Evolutionary conservation across 257 asterid genomes (phyloP).

Genomic region (Lithospermum erythrorhizon): DNA sequence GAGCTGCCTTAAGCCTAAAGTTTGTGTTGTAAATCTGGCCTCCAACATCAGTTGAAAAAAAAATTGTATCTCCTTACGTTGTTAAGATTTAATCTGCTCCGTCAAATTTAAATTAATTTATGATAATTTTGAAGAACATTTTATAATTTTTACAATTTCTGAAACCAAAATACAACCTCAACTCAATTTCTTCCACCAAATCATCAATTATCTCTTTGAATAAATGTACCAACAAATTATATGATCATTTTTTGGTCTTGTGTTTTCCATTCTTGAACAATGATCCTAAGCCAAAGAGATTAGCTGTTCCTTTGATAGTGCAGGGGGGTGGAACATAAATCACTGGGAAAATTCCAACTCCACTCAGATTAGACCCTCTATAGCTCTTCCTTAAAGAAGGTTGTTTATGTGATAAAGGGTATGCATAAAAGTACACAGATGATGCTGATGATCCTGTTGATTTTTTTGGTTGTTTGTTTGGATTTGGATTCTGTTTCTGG

Average conservation of each 20-base stretch:
- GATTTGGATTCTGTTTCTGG: slow-evolving; percentile 15
- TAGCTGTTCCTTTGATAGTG: slow-evolving; percentile 28
- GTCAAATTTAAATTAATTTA: no score
- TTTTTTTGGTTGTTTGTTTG: slow-evolving; percentile 13
- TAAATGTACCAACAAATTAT: neutral
- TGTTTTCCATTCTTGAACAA: slow-evolving; percentile 34
- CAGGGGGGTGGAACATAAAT: slow-evolving; percentile 31
- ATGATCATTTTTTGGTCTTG: slow-evolving; percentile 24
- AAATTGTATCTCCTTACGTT: no score
- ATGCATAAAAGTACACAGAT: slow-evolving; percentile 11
- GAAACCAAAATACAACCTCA: no score
- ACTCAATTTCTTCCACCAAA: no score
- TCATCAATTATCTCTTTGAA: no score
- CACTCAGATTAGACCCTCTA: slow-evolving; percentile 21
- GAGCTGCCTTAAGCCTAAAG: no score
- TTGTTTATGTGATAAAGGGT: slow-evolving; percentile 23
- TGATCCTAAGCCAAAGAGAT: slow-evolving; percentile 38
- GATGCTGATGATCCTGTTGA: neutral
- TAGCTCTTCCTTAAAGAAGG: slow-evolving; percentile 29
- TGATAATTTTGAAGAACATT: no score
- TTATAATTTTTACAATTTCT: no score
- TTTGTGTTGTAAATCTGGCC: no score
- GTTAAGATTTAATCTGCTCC: no score
- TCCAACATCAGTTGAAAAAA: no score
- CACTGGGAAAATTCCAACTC: slow-evolving; percentile 29